Conservation (phyloP, 2,329 filamentous ascomycete species). For the Cordyceps militaris region DNA sequence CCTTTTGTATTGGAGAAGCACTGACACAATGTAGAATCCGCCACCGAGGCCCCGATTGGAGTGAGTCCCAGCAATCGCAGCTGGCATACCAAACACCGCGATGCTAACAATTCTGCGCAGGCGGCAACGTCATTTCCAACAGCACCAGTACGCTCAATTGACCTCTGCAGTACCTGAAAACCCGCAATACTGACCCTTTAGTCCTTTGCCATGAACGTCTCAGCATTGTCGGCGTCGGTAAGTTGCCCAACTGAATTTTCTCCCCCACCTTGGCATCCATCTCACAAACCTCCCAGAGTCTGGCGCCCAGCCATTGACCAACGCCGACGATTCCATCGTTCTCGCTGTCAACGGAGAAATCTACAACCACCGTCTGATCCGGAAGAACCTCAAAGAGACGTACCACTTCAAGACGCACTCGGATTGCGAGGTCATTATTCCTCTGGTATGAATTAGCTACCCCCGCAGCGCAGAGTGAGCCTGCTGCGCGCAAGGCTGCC, state of each 20-base stretch:
- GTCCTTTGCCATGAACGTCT: conserved; percentile 96
- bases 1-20: not conserved
- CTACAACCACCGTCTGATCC: conserved; percentile 95
- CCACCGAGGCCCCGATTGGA: conserved; percentile 97
- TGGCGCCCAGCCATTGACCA: conserved; percentile 91
- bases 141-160: conserved; percentile 67
- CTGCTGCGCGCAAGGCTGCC: not conserved
- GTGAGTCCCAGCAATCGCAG: conserved; percentile 48
- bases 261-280: conserved; percentile 5
- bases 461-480: not conserved
- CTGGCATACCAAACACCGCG: conserved; percentile 16
- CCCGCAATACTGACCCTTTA: conserved; percentile 33
- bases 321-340: conserved; percentile 78
- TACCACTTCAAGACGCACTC: conserved; percentile 99
- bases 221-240: conserved; percentile 94
- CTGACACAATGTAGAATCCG: conserved; percentile 56
- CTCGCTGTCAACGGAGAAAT: conserved; percentile 99
- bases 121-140: conserved; percentile 82
- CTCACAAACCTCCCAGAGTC: conserved; percentile 54
- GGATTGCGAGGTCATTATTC: conserved; percentile 98
- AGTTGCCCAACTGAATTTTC: conserved; percentile 27
- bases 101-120: conserved; percentile 38
- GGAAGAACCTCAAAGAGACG: conserved; percentile 73
- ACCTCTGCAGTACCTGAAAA: not conserved
- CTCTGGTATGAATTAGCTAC: conserved; percentile 56